Conservation (phyloP, 208 protist species). For the Willaertia magna region DNA sequence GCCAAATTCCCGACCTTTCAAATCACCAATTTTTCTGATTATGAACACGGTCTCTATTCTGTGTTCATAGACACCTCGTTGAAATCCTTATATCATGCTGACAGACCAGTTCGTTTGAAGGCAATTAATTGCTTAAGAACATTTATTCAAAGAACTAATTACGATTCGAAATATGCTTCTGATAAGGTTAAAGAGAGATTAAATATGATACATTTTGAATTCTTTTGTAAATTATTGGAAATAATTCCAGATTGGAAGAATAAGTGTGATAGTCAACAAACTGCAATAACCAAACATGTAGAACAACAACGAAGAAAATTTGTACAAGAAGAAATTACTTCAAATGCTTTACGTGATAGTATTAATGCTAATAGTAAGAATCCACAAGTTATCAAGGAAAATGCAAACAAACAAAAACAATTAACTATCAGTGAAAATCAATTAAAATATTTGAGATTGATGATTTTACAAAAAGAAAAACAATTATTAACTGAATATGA, state of each 20-base stretch:
- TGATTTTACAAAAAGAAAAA: neutral
- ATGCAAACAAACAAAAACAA: neutral
- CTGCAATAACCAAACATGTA: neutral
- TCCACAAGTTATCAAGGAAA: too few species aligned
- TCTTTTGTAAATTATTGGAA: neutral
- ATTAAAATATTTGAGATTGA: neutral
- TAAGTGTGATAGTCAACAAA: neutral
- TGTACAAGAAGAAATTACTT: neutral
- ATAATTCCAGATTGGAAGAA: neutral
- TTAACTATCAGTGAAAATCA: neutral
- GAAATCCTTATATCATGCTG: too few species aligned
- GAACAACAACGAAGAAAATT: neutral
- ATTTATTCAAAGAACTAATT: neutral
- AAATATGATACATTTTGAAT: neutral
- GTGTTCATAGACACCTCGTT: too few species aligned
- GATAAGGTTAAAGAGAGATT: neutral
- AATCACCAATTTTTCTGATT: too few species aligned
- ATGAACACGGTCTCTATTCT: too few species aligned
- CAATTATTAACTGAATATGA: neutral
- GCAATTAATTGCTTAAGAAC: neutral
- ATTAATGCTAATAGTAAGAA: neutral
- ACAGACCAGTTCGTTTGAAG: neutral
- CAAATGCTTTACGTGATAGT: neutral
- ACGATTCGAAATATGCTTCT: neutral
- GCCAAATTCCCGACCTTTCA: too few species aligned